These are phyloP conservation scores for Cordyceps fumosorosea DNA, from an alignment of 2,329 filamentous ascomycete species.

Conservation along the genomic window DNA sequence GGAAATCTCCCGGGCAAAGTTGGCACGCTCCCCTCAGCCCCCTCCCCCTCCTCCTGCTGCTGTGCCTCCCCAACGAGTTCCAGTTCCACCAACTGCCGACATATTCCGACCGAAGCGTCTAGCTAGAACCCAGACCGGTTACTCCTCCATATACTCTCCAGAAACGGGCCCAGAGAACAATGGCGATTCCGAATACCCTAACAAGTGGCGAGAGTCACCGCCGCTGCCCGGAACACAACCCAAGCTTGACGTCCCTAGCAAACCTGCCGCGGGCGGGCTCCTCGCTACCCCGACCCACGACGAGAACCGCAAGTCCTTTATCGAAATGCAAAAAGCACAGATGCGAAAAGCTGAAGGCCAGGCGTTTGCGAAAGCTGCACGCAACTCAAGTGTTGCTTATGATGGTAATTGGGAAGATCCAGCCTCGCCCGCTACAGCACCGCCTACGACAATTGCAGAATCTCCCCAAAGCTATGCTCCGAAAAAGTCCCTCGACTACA, in stretches of 20 bases:
- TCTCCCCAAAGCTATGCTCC: constrained; percentile 23
- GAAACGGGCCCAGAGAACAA: constrained; percentile 14
- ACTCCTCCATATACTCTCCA: constrained; percentile 25
- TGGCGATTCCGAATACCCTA: constrained; percentile 14
- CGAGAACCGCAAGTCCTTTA: constrained; percentile 51
- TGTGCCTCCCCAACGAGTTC: neutral
- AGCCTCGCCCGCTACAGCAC: constrained; percentile 17
- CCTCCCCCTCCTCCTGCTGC: constrained; percentile 13
- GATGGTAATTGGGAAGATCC: constrained; percentile 28
- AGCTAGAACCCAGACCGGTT: constrained; percentile 53
- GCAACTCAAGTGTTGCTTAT: constrained; percentile 26
- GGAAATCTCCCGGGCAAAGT: constrained; percentile 17
- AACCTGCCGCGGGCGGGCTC: constrained; percentile 32
- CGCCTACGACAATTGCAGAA: constrained; percentile 12
- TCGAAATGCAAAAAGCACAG: constrained; percentile 51
- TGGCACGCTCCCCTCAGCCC: constrained; percentile 21
- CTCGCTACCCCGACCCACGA: constrained; percentile 38
- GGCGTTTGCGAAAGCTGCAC: constrained; percentile 47
- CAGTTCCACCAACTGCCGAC: constrained; percentile 19
- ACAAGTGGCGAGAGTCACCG: constrained; percentile 14
- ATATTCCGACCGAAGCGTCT: constrained; percentile 49
- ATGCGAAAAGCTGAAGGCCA: constrained; percentile 55
- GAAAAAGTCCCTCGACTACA: constrained; percentile 30
- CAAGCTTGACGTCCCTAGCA: constrained; percentile 25
- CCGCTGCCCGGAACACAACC: constrained; percentile 14